Percentiles rank a stretch among this genome's conserved stretches.
These are phyloP conservation scores for Schwanniomyces polymorphus DNA, from an alignment of 805 yeast species.

Conservation along the genomic window DNA sequence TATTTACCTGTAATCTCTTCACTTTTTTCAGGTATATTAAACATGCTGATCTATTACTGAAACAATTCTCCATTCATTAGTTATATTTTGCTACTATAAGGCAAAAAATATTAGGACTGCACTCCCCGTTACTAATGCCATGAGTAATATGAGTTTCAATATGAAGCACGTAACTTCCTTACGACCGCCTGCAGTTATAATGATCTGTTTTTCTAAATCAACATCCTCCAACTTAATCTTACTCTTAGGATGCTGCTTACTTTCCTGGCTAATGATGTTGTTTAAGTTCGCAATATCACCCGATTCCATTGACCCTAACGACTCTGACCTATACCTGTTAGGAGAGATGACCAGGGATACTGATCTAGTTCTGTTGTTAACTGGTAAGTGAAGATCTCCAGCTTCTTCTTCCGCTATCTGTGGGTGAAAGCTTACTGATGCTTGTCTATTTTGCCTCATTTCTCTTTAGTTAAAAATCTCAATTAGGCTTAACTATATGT, in stretches of 20 bases:
- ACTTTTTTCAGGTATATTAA: neutral
- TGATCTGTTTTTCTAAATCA: conserved; percentile 38
- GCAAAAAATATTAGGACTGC: conserved; percentile 38
- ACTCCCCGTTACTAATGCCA: conserved; percentile 29
- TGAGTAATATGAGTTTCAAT: conserved; percentile 27
- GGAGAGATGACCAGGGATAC: conserved; percentile 7
- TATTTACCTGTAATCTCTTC: neutral
- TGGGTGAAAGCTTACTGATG: neutral
- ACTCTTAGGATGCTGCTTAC: conserved; percentile 11
- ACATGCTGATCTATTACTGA: neutral
- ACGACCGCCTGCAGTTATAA: conserved; percentile 37
- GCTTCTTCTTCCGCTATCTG: neutral
- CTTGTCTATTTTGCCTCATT: neutral
- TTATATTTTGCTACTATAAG: too few relatives aligned
- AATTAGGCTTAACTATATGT: too few relatives aligned
- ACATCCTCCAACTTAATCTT: conserved; percentile 27
- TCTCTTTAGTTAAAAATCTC: neutral
- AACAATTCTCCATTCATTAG: too few relatives aligned
- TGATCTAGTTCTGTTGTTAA: conserved; percentile 11
- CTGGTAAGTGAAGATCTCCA: neutral
- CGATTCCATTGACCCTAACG: conserved; percentile 11
- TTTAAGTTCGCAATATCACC: conserved; percentile 10
- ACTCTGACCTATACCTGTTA: conserved; percentile 21
- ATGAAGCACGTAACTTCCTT: conserved; percentile 33
- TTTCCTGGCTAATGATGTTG: conserved; percentile 11